Conservation (phyloP, 1,139 yeast genomes). For the Suhomyces atakaporum region DNA sequence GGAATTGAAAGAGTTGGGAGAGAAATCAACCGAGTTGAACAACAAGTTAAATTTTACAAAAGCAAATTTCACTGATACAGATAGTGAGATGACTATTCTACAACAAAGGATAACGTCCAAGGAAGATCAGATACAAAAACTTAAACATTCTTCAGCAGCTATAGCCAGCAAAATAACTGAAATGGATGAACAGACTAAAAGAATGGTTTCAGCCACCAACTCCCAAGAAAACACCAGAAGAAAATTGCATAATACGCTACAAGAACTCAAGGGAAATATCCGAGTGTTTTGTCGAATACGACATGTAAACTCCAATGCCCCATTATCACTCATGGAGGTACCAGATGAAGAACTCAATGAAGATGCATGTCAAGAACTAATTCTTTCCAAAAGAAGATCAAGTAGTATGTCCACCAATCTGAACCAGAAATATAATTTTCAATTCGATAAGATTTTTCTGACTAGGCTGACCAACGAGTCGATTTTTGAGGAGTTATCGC, state of each 20-base stretch:
- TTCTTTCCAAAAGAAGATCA: constrained; percentile 22
- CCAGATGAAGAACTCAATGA: constrained; percentile 51
- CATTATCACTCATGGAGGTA: constrained; percentile 41
- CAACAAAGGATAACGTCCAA: constrained; percentile 15
- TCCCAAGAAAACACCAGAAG: constrained; percentile 49
- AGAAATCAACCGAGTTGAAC: constrained; percentile 8
- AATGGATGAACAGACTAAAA: constrained; percentile 14
- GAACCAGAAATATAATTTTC: constrained; percentile 43
- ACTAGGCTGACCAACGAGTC: constrained; percentile 54
- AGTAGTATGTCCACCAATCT: constrained; percentile 9
- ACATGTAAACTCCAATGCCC: constrained; percentile 45
- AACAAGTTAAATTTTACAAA: constrained; percentile 14
- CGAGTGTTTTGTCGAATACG: constrained; percentile 87
- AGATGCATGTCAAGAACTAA: constrained; percentile 52
- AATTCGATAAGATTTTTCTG: constrained; percentile 78
- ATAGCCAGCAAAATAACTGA: constrained; percentile 10
- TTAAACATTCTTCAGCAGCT: constrained; percentile 4
- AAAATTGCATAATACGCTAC: constrained; percentile 70
- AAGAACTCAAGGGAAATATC: constrained; percentile 88
- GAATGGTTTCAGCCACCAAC: constrained; percentile 27
- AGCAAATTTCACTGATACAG: constrained; percentile 19
- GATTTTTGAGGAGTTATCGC: constrained; percentile 83
- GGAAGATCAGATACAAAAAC: constrained; percentile 13
- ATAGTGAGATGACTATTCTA: constrained; percentile 24
- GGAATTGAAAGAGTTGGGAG: constrained; percentile 8